A percentile compares a stretch with the other conserved stretches of the same genome.
phyloP scores from a whole-genome alignment of 2,329 filamentous ascomycete species.

The Colletotrichum truncatum region DNA sequence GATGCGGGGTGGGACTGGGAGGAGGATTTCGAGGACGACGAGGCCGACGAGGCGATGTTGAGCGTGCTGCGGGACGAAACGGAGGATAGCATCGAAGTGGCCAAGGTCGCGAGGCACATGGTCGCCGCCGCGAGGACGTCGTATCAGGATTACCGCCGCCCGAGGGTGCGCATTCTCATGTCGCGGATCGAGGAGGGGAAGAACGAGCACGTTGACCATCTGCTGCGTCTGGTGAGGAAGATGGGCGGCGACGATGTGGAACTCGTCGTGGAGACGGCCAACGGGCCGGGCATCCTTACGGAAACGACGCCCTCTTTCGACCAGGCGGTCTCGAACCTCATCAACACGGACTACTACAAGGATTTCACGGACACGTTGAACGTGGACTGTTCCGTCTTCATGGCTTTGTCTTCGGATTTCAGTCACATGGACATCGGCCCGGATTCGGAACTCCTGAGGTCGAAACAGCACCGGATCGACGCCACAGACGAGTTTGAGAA shows the following conservation, averaged over 20 bases:
- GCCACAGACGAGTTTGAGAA: constrained; percentile 40
- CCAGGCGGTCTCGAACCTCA: constrained; percentile 40
- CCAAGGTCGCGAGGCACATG: constrained; percentile 42
- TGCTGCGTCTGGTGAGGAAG: constrained; percentile 41
- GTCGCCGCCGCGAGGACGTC: constrained; percentile 47
- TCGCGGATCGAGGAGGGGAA: constrained; percentile 40
- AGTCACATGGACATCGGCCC: constrained; percentile 45
- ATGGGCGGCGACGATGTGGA: constrained; percentile 40
- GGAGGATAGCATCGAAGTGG: constrained; percentile 31
- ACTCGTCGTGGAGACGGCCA: constrained; percentile 41
- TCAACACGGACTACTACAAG: constrained; percentile 39
- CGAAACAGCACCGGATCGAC: constrained; percentile 45
- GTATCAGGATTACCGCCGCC: constrained; percentile 45
- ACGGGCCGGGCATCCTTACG: constrained; percentile 35
- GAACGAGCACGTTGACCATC: constrained; percentile 40
- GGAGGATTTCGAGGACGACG: constrained; percentile 40
- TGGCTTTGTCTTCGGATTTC: constrained; percentile 50
- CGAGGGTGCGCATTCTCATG: constrained; percentile 45
- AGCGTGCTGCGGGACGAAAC: constrained; percentile 31
- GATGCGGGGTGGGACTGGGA: constrained; percentile 54
- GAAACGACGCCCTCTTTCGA: constrained; percentile 35
- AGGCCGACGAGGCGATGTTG: constrained; percentile 45
- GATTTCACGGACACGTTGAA: constrained; percentile 47
- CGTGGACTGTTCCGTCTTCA: constrained; percentile 51
- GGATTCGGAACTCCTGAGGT: constrained; percentile 34